phyloP scores from a whole-genome alignment of 108 stramenopile species.

The Nannochloropsis oceanica region DNA sequence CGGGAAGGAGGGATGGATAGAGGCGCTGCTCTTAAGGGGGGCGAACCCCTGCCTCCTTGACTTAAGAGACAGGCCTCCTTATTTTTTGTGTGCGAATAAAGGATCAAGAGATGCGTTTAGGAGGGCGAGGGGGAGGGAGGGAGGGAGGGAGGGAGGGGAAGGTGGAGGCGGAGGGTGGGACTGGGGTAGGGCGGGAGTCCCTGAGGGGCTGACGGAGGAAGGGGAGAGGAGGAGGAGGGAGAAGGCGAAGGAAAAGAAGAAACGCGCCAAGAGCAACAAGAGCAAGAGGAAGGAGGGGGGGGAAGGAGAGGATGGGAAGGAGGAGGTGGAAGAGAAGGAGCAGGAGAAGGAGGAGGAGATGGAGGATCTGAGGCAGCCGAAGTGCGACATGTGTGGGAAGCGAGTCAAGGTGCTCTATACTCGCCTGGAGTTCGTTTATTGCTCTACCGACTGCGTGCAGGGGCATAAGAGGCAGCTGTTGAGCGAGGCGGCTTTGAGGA shows the following conservation, averaged over 20 bases:
- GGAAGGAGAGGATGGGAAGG: conserved; percentile 12
- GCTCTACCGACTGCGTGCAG: conserved; percentile 28
- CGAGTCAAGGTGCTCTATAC: conserved; percentile 8
- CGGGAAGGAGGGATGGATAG: conserved; percentile 11
- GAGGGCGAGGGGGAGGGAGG: conserved; percentile 12
- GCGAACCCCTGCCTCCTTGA: conserved; percentile 23
- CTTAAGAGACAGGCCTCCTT: conserved; percentile 20
- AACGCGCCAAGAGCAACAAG: conserved; percentile 21
- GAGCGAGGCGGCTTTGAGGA: conserved; percentile 30
- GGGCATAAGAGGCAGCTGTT: conserved; percentile 22
- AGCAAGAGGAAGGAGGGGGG: conserved; percentile 21
- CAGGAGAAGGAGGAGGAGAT: conserved; percentile 17
- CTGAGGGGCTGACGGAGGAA: conserved; percentile 36
- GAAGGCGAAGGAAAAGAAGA: conserved; percentile 39
- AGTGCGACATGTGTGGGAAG: conserved; percentile 25
- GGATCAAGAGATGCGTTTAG: conserved; percentile 30
- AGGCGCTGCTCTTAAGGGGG: conserved; percentile 10
- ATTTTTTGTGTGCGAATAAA: conserved; percentile 22
- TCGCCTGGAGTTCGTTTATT: conserved; percentile 23
- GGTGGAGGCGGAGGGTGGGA: no score
- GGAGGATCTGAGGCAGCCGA: background rate
- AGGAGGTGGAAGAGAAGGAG: conserved; percentile 22
- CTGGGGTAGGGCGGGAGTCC: conserved; percentile 27
- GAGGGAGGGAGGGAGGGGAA: background rate
- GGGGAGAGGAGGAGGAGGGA: conserved; percentile 23